Evolutionary conservation across 2,329 filamentous ascomycete genomes (phyloP).

Genomic region (Microascus cirrosus): DNA sequence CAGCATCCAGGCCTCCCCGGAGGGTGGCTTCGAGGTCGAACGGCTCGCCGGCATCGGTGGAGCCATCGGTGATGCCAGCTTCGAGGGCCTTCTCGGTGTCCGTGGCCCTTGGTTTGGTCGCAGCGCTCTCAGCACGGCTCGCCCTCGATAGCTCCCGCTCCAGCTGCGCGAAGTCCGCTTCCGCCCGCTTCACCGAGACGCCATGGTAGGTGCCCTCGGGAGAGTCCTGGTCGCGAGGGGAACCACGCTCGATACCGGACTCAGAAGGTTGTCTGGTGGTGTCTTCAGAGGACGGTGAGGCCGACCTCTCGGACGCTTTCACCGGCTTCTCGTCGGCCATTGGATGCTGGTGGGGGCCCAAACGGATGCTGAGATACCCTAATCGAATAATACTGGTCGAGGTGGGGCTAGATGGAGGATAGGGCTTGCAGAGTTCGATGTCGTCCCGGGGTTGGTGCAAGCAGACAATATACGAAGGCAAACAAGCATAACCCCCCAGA

Average conservation of each 20-base stretch:
- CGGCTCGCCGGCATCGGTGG: slow-evolving; percentile 26
- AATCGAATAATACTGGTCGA: no score
- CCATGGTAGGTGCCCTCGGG: slow-evolving; percentile 19
- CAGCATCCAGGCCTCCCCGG: slow-evolving; percentile 59
- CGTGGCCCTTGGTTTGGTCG: slow-evolving; percentile 20
- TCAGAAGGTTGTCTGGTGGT: neutral
- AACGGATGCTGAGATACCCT: neutral
- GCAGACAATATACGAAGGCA: neutral
- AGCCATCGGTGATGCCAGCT: slow-evolving; percentile 19
- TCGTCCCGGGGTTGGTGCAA: neutral
- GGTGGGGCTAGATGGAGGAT: no score
- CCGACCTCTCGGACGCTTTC: neutral
- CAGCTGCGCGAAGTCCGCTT: slow-evolving; percentile 60
- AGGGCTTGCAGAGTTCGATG: no score
- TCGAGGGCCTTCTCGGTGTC: slow-evolving; percentile 40
- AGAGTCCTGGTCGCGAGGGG: neutral
- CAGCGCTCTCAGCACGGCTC: slow-evolving; percentile 31
- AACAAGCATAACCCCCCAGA: neutral
- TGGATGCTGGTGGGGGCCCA: neutral
- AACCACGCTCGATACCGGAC: slow-evolving; percentile 1
- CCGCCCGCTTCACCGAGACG: slow-evolving; percentile 55
- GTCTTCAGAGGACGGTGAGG: neutral
- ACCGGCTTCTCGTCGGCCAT: neutral
- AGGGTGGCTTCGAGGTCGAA: slow-evolving; percentile 71
- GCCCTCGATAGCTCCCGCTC: slow-evolving; percentile 47